These are phyloP conservation scores for Umbelopsis sp. DNA, from an alignment of 192 early-diverging fungal species.

Conservation along the genomic window DNA sequence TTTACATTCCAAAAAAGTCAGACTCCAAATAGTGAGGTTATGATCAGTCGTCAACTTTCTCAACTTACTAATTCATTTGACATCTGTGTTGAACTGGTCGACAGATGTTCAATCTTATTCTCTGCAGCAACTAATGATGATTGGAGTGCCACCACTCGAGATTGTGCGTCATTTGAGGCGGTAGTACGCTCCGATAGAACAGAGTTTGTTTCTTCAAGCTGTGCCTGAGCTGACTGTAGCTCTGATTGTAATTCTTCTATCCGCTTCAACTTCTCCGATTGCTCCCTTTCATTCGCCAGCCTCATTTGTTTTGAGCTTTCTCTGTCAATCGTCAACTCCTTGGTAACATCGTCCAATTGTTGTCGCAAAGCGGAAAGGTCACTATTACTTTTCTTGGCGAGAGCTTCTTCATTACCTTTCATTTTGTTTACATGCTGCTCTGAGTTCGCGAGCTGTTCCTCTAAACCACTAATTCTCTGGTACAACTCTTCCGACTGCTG, in stretches of 20 bases:
- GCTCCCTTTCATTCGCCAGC: constrained; percentile 38
- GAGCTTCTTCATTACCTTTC: constrained; percentile 45
- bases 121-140: constrained; percentile 23
- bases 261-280: constrained; percentile 31
- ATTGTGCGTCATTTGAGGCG: constrained; percentile 16
- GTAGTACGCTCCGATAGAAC: neutral
- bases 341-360: constrained; percentile 46
- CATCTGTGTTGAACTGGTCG: neutral
- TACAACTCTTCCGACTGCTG: constrained; percentile 52
- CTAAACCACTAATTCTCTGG: constrained; percentile 53
- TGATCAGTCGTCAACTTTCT: neutral
- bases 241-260: constrained; percentile 29
- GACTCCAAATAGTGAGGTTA: neutral
- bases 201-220: neutral
- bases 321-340: constrained; percentile 25
- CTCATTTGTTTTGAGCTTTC: constrained; percentile 32
- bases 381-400: constrained; percentile 20
- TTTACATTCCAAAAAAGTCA: constrained; percentile 19
- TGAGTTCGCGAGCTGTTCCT: constrained; percentile 49
- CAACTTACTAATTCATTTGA: constrained; percentile 5
- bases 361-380: constrained; percentile 43
- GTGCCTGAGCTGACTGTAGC: neutral
- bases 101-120: constrained; percentile 25
- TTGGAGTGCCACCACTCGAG: constrained; percentile 24
- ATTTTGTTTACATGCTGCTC: constrained; percentile 40